phyloP scores from a whole-genome alignment of 768 basidiomycete species.

The Mrakia frigida region DNA sequence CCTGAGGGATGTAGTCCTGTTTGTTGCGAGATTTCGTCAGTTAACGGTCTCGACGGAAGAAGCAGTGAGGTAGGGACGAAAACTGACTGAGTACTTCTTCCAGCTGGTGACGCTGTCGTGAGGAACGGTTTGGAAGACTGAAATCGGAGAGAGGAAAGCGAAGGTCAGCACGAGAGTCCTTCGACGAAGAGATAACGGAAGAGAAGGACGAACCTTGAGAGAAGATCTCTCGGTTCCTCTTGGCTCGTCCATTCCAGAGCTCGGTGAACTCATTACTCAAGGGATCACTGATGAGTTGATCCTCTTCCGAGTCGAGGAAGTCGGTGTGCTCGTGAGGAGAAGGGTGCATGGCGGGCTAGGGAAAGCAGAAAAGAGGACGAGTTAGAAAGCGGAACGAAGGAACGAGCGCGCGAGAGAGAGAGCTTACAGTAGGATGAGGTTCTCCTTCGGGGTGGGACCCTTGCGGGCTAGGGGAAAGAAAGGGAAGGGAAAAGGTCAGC shows the following conservation, averaged over 20 bases:
- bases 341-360: conserved; percentile 61
- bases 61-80: not conserved
- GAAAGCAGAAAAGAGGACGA: not conserved
- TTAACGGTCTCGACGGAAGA: no score
- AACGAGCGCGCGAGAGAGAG: not conserved
- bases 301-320: conserved; percentile 52
- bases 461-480: conserved; percentile 47
- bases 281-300: conserved; percentile 70
- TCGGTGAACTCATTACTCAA: conserved; percentile 56
- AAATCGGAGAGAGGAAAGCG: not conserved
- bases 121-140: conserved; percentile 46
- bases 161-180: not conserved
- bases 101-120: conserved; percentile 74
- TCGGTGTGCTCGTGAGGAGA: conserved; percentile 64
- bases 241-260: conserved; percentile 67
- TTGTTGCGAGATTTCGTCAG: not conserved
- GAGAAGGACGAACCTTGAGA: conserved; percentile 60
- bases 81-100: conserved; percentile 56
- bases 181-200: not conserved
- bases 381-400: not conserved
- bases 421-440: conserved; percentile 8
- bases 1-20: conserved; percentile 18
- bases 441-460: conserved; percentile 26
- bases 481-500: not conserved
- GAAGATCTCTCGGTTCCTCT: conserved; percentile 75